Evolutionary conservation across 352 stramenopile genomes (phyloP), one percentile per base, ranked within the genome.

Genomic region (Pythium sp.): DNA sequence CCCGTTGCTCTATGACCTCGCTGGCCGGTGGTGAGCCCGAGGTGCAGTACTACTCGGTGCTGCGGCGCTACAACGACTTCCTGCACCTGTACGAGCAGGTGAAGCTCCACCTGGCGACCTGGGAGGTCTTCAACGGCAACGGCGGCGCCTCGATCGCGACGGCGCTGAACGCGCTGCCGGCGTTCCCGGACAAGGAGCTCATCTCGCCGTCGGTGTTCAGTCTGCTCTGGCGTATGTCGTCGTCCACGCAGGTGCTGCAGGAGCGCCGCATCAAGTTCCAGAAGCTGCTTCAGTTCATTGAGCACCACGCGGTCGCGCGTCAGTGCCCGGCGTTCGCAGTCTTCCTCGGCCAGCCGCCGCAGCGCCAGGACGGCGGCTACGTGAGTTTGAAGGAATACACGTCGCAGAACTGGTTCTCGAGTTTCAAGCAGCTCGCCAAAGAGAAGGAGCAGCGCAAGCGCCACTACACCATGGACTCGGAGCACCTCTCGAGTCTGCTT

Each of bases 381-480:
- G 79, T 89, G 65, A 92, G 81, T 41, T 67, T 92, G n/a, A 92
- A 92, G 61, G 74, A 84, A 64, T 92, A 92, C 72, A 81, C 78
- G 46, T 84, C 84, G 9, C 84, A 79, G 57, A 74, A 90, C 65
- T 92, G 81, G 80, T 69, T 90, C 34, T 78, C 78, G 47, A 80
- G 75, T 14, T 71, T 92, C 62, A 77, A 88, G 59, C 81, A 87
- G 69, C 77, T 89, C 60, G 78, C 77, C 5, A 79, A 80, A 65
- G 67, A 81, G 9, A 69, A 73, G 49, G 63, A 79, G 46, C 70
- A 78, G 67, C 53, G 72, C 12, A 66, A 70, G 2, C 66, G 75
- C 5, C 46, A 60, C 46, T 75, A 75, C 70, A 73, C 70, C 11
- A 72, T 75, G 66, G 70, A 75, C 59, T 57, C 65, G 43, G 65